A percentile compares a stretch with the other conserved stretches of the same genome.
Conservation (phyloP, 257 asterid genomes). For the Handroanthus guayacan region DNA sequence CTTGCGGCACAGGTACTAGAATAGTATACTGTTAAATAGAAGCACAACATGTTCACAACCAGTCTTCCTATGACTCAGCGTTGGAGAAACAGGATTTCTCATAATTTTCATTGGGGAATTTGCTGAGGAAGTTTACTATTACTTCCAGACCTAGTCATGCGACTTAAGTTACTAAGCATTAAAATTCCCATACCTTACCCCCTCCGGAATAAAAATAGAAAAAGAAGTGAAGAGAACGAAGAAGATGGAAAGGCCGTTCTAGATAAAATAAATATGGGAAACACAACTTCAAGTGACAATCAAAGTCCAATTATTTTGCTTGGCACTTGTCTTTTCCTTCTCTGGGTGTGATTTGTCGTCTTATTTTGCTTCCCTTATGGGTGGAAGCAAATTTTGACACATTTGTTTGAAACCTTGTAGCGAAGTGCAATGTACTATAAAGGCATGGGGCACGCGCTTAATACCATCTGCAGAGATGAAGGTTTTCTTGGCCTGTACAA, state of each 20-base stretch:
- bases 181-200: background rate
- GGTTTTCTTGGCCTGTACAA: slow-evolving; percentile 80
- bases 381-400: background rate
- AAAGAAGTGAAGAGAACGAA: background rate
- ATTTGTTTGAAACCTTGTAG: slow-evolving; percentile 45
- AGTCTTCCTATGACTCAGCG: background rate
- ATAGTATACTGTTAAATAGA: background rate
- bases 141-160: background rate
- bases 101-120: background rate
- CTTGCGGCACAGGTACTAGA: slow-evolving; percentile 75
- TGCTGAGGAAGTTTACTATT: background rate
- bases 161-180: too few relatives aligned
- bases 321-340: background rate
- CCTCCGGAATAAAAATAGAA: background rate
- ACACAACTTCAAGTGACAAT: background rate
- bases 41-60: background rate
- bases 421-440: slow-evolving; percentile 67
- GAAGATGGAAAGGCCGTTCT: too few relatives aligned
- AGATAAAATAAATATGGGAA: background rate
- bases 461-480: slow-evolving; percentile 82
- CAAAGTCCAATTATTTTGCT: background rate
- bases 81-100: background rate
- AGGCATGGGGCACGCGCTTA: slow-evolving; percentile 73
- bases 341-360: background rate
- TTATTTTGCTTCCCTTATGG: background rate